Percentiles rank a stretch among this genome's conserved stretches.
Conservation (phyloP, 1,284 basidiomycete species). For the Coniophora puteana region DNA sequence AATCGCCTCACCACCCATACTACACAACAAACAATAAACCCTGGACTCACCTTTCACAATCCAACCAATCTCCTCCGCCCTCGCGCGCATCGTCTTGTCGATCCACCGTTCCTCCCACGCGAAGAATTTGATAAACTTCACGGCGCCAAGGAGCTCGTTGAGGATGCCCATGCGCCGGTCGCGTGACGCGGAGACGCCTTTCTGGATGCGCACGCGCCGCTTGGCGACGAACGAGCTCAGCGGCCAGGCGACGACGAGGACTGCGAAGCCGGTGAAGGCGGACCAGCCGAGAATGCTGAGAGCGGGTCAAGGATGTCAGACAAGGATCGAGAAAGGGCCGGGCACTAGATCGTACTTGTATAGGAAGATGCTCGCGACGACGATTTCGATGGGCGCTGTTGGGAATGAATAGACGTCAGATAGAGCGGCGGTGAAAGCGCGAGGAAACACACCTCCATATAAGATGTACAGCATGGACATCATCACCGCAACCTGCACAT, state of each 20-base stretch:
- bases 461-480: conserved; percentile 50
- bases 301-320: conserved; percentile 9
- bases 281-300: conserved; percentile 71
- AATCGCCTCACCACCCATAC: conserved; percentile 3
- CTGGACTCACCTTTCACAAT: conserved; percentile 50
- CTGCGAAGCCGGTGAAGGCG: conserved; percentile 74
- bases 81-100: conserved; percentile 46
- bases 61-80: conserved; percentile 60
- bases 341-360: conserved; percentile 54
- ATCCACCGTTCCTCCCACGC: conserved; percentile 76
- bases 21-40: background rate
- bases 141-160: conserved; percentile 76
- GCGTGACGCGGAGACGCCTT: conserved; percentile 62
- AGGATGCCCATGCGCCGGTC: conserved; percentile 84
- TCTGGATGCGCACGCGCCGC: conserved; percentile 62
- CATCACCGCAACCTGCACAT: conserved; percentile 38
- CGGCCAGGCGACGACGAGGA: conserved; percentile 67
- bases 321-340: background rate
- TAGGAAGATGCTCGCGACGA: conserved; percentile 69
- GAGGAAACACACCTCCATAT: conserved; percentile 44
- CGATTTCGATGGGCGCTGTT: conserved; percentile 69
- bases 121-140: conserved; percentile 82
- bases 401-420: conserved; percentile 3
- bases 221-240: conserved; percentile 60
- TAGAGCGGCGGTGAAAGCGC: background rate